Evolutionary conservation across 371 early-diverging fungal genomes (phyloP), one percentile per base, ranked within the genome.

Genomic region (Lichtheimia ramosa): DNA sequence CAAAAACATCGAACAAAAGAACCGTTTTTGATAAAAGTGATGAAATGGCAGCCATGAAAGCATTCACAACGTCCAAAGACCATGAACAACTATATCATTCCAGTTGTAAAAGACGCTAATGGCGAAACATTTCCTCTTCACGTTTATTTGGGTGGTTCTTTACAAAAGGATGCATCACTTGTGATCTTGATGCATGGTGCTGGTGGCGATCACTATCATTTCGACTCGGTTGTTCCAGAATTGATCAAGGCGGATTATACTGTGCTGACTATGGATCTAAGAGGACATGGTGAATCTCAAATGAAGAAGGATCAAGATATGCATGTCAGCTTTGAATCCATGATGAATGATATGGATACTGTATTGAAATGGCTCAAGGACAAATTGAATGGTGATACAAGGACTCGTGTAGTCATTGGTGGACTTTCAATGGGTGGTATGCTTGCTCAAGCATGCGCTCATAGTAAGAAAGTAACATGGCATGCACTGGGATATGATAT

Each of bases 351-450:
- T n/a, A 20, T 75, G 27, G 20, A 61, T 10, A 24, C 27, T 1
- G 52, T 69, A 12, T 25, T 78, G 1, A 10, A 20, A 14, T 54
- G 68, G 48, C 48, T 66, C 14, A 62, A 62, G 49, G 15, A 49
- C 13, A 34, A 34, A 34, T 46, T 21, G 3, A 16, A 3, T 8
- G 18, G 21, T 21, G 16, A 2, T 10, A 18, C 46, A 16, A 21
- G 15, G n/a, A 8, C 21, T 21, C 56, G 0, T 14, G 75, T 4
- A 58, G 6, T 72, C 15, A 5, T 75, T 2, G 74, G 69, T 10
- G 79, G 79, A 1, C 27, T 79, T 1, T 79, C 76, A 0, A 73
- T 79, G 76, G 79, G 79, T 34, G 69, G 74, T 7, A 64, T 79
- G 48, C 43, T 74, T 2, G 65, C 68, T 3, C 65, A 75, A 50